Evolutionary conservation across 257 asterid genomes (phyloP).

Genomic region (Solanum chmielewskii): DNA sequence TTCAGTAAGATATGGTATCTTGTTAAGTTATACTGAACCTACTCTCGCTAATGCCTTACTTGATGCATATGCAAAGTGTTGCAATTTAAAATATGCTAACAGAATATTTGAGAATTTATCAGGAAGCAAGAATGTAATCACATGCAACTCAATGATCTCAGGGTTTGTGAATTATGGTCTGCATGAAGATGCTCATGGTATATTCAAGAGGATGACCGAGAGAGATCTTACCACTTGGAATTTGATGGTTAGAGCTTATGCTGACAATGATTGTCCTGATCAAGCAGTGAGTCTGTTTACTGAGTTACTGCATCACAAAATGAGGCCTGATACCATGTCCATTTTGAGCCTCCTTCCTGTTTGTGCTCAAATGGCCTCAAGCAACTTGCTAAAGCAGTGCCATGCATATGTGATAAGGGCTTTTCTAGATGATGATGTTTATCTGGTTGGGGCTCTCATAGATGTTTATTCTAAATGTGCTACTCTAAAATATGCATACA

Average conservation of each 20-base stretch:
- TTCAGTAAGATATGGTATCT: constrained; percentile 33
- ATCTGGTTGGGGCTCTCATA: constrained; percentile 48
- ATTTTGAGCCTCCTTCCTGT: constrained; percentile 57
- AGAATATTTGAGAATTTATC: constrained; percentile 37
- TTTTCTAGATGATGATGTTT: constrained; percentile 44
- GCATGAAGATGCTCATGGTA: constrained; percentile 26
- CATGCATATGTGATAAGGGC: constrained; percentile 49
- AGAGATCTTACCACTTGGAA: constrained; percentile 66
- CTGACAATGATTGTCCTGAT: constrained; percentile 38
- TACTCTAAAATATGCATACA: constrained; percentile 40
- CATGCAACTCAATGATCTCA: constrained; percentile 61
- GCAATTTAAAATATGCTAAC: constrained; percentile 41
- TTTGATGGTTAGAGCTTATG: constrained; percentile 56
- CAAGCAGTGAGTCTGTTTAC: constrained; percentile 46
- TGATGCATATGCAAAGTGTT: constrained; percentile 76
- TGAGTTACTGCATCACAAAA: constrained; percentile 35
- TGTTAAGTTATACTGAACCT: constrained; percentile 29
- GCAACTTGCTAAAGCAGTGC: constrained; percentile 58
- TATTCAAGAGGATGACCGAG: constrained; percentile 44
- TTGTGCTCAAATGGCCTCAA: constrained; percentile 62
- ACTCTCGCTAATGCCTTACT: constrained; percentile 55
- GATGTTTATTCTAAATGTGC: constrained; percentile 77
- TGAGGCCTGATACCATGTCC: constrained; percentile 56
- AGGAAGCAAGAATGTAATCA: constrained; percentile 38
- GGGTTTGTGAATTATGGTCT: constrained; percentile 38